phyloP scores from a whole-genome alignment of 371 early-diverging fungal genomes.

The Apophysomyces trapeziformis region DNA sequence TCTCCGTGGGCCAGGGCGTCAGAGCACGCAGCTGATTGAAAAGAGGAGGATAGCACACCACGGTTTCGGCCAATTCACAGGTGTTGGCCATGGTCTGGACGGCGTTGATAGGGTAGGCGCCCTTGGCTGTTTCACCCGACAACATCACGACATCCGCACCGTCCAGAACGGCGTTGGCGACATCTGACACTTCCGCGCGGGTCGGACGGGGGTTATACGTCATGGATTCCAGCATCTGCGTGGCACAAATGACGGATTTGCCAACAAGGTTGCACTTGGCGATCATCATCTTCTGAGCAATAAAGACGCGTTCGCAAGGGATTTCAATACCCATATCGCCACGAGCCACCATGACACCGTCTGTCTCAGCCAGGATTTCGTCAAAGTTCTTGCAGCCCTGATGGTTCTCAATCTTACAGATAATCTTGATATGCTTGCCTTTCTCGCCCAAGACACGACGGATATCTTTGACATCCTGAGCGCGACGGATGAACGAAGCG shows the following conservation, averaged over 20 bases:
- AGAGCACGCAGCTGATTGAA: conserved; percentile 79
- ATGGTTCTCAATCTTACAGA: conserved; percentile 92
- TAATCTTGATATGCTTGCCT: conserved; percentile 87
- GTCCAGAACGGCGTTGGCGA: conserved; percentile 96
- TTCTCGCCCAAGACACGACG: conserved; percentile 76
- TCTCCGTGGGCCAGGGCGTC: conserved; percentile 74
- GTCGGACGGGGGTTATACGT: conserved; percentile 93
- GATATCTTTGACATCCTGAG: conserved; percentile 86
- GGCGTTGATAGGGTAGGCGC: conserved; percentile 74
- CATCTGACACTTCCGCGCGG: conserved; percentile 98
- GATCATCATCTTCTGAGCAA: conserved; percentile 96
- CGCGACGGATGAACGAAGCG: conserved; percentile 94
- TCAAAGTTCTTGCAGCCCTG: conserved; percentile 94
- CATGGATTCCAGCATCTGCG: conserved; percentile 99
- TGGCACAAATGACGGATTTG: conserved; percentile 96
- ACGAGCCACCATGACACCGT: conserved; percentile 98
- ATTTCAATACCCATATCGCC: conserved; percentile 98
- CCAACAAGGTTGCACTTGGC: conserved; percentile 91
- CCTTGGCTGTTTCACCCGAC: conserved; percentile 97
- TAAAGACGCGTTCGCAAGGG: conserved; percentile 85
- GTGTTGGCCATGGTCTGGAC: conserved; percentile 77
- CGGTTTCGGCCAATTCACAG: conserved; percentile 72
- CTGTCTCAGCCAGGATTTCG: conserved; percentile 91
- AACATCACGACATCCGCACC: conserved; percentile 98
- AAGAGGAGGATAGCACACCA: conserved; percentile 73